These are phyloP conservation scores for Nakazawaea ernobii DNA, from an alignment of 805 yeast species.

Conservation along the genomic window DNA sequence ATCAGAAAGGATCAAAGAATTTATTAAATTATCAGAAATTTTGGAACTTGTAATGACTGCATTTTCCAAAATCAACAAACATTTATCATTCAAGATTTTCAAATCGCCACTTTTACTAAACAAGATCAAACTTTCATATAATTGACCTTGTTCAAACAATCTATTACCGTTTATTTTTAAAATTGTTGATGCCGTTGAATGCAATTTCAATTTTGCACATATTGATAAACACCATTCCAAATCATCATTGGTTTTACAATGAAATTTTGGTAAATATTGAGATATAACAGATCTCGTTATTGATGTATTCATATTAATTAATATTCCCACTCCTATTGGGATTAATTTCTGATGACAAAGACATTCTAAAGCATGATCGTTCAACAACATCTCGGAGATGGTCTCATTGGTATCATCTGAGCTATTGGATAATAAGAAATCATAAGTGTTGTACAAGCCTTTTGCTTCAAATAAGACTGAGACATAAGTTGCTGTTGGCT, in stretches of 20 bases:
- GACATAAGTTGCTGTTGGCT: slow-evolving; percentile 57
- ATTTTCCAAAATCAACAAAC: slow-evolving; percentile 62
- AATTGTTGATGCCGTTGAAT: slow-evolving; percentile 51
- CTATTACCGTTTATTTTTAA: slow-evolving; percentile 44
- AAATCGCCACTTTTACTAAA: slow-evolving; percentile 59
- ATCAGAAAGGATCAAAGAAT: slow-evolving; percentile 37
- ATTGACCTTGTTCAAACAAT: slow-evolving; percentile 46
- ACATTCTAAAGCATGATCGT: slow-evolving; percentile 50
- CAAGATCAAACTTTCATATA: slow-evolving; percentile 59
- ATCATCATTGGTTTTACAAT: slow-evolving; percentile 65
- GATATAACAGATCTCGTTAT: slow-evolving; percentile 41
- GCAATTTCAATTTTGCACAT: slow-evolving; percentile 61
- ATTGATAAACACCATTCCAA: slow-evolving; percentile 73
- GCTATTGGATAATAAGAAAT: slow-evolving; percentile 13
- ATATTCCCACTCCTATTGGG: slow-evolving; percentile 65
- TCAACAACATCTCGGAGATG: slow-evolving; percentile 51
- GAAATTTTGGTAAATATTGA: slow-evolving; percentile 53
- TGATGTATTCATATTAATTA: slow-evolving; percentile 41
- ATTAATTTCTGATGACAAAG: slow-evolving; percentile 47
- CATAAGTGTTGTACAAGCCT: slow-evolving; percentile 44
- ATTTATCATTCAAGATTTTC: slow-evolving; percentile 41
- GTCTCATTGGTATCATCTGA: slow-evolving; percentile 9
- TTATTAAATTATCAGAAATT: slow-evolving; percentile 50
- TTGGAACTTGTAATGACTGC: slow-evolving; percentile 46
- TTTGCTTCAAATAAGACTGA: slow-evolving; percentile 60